Evolutionary conservation across 2,329 filamentous ascomycete genomes (phyloP), one percentile per base, ranked within the genome.

Genomic region (Ustilaginoidea virens): DNA sequence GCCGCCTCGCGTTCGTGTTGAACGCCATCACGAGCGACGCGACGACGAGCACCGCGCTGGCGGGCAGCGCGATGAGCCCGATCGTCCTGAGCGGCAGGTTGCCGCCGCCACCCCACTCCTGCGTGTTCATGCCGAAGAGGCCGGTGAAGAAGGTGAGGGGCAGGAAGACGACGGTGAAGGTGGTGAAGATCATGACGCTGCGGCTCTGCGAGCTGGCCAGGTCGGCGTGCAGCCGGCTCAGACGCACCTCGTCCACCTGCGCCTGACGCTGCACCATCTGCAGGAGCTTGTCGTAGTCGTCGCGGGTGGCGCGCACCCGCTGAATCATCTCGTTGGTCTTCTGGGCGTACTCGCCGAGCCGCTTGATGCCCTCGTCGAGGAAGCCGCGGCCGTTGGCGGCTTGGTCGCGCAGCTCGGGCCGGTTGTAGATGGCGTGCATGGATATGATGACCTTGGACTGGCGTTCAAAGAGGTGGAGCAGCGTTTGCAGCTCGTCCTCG

Each of bases 201-300:
- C 69, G 56, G 31, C 68, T 72, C 46, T 75, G 71, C 7, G 64
- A 62, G 33, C 66, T 68, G 0, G 72, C 70, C 0, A 74, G 61
- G 37, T 76, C 69, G 2, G 71, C 69, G 38, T 76, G 68, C 31
- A 73, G 53, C 2, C 73, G 56, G 15, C 69, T 71, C 46, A 73
- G 63, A 15, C 69, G 64, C 7, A 74, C 69, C 43, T 77, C 72
- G 40, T 75, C 70, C 2, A 77, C 69, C 40, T 76, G 72, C 0
- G 71, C 70, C 40, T 76, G 70, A 11, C 72, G 68, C 42, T 76
- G 71, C 23, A 73, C 70, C 60, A 77, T 72, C 45, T 76, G 69
- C 9, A 76, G 63, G 5, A 77, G 58, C 36, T 74, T 74, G 39
- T 74, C 69, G 36, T 74, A 75, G 36, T 74, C 70, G 25, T 66